phyloP scores from a whole-genome alignment of 176 grass and related monocot species.

The Cenchrus fungigraminus region DNA sequence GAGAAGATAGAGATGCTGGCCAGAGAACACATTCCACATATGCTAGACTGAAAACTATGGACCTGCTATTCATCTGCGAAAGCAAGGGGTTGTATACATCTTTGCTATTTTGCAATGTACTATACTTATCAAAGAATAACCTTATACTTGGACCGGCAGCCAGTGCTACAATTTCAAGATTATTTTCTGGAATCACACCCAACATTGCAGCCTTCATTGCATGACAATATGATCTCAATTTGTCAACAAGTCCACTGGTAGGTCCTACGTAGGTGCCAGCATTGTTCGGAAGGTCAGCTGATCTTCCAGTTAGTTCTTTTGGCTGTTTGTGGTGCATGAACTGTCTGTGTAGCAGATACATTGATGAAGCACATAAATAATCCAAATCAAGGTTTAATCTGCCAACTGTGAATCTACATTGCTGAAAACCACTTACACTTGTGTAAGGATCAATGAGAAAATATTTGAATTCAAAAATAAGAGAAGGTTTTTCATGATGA shows the following conservation, averaged over 20 bases:
- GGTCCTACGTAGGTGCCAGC: conserved; percentile 31
- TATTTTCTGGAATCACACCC: conserved; percentile 53
- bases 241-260: conserved; percentile 41
- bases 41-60: conserved; percentile 55
- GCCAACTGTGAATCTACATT: conserved; percentile 62
- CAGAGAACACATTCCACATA: conserved; percentile 61
- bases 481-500: conserved; percentile 59
- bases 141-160: conserved; percentile 60
- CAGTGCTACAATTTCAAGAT: conserved; percentile 53
- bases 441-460: conserved; percentile 56
- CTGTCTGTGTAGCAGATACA: conserved; percentile 48
- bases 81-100: conserved; percentile 14
- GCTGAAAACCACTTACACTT: conserved; percentile 55
- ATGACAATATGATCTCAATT: conserved; percentile 45
- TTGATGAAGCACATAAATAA: conserved; percentile 54
- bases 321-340: conserved; percentile 50
- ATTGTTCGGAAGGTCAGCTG: conserved; percentile 17
- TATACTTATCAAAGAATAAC: conserved; percentile 56
- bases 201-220: conserved; percentile 43
- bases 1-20: conserved; percentile 49
- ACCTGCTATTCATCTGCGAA: conserved; percentile 45
- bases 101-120: conserved; percentile 34
- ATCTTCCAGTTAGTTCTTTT: conserved; percentile 44
- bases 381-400: conserved; percentile 72
- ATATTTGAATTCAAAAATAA: conserved; percentile 73